These are phyloP conservation scores for Inga laurina DNA, from an alignment of 306 rosid species.

Conservation along the genomic window DNA sequence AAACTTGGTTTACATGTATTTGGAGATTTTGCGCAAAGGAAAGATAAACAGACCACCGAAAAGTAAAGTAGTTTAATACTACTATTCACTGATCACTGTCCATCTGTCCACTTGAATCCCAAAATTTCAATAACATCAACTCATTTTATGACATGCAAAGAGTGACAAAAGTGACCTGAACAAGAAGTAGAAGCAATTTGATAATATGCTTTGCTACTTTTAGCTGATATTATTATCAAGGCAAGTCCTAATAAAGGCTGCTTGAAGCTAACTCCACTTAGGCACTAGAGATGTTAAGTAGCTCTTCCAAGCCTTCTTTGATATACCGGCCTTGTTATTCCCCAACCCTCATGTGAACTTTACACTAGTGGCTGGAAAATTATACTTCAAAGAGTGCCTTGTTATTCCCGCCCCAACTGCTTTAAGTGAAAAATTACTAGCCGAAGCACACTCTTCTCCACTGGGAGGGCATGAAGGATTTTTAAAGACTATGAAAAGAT, in stretches of 20 bases:
- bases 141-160: background rate
- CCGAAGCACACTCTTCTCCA: too few species aligned
- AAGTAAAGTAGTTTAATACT: background rate
- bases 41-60: background rate
- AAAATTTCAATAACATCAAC: background rate
- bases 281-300: background rate
- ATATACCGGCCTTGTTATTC: conserved; percentile 37
- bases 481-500: too few species aligned
- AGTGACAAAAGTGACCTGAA: background rate
- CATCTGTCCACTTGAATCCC: background rate
- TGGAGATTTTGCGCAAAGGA: background rate
- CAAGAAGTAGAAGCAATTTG: background rate
- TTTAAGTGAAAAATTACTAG: too few species aligned
- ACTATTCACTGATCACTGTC: background rate
- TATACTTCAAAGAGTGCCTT: too few species aligned
- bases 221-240: background rate
- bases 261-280: conserved; percentile 4
- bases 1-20: background rate
- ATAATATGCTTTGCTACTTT: background rate
- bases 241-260: background rate
- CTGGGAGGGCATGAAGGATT: too few species aligned
- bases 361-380: too few species aligned
- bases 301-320: conserved; percentile 34
- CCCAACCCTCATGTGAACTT: too few species aligned
- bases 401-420: too few species aligned